These are phyloP conservation scores for Flaveria floridana DNA, from an alignment of 140 eudicot species.

Conservation along the genomic window DNA sequence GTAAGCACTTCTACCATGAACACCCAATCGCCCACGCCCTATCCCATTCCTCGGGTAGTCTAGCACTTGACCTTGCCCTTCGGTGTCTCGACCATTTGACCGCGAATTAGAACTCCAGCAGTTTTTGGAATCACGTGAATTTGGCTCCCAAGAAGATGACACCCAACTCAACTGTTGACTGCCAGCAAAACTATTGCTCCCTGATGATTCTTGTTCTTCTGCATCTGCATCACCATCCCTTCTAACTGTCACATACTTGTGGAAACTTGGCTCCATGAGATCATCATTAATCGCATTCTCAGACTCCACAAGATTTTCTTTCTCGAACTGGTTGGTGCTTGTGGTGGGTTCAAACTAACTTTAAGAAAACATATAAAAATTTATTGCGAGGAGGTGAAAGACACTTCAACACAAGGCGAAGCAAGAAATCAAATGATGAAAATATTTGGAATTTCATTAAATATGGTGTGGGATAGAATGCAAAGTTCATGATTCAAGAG, in stretches of 20 bases:
- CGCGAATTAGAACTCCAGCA: conserved; percentile 39
- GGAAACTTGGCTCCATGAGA: conserved; percentile 9
- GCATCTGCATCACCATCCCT: conserved; percentile 61
- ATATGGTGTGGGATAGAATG: no score
- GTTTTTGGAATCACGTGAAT: conserved; percentile 73
- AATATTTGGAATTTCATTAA: no score
- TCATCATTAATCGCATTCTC: no score
- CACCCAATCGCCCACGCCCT: conserved; percentile 48
- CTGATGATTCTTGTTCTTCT: conserved; percentile 82
- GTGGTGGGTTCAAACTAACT: conserved; percentile 25
- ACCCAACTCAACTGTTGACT: conserved; percentile 56
- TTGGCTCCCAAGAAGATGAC: conserved; percentile 88
- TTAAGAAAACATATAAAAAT: no score
- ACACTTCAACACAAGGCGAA: no score
- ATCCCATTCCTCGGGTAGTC: conserved; percentile 53
- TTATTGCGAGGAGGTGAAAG: no score
- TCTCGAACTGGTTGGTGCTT: conserved; percentile 39
- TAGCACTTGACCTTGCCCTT: conserved; percentile 28
- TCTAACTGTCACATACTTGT: conserved; percentile 53
- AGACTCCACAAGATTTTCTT: conserved; percentile 45
- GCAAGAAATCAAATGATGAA: no score
- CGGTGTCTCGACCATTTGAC: conserved; percentile 40
- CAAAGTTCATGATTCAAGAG: no score
- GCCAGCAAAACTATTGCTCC: conserved; percentile 76
- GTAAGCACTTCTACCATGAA: conserved; percentile 42